Percentiles rank a stretch among this genome's conserved stretches.
These are phyloP conservation scores for Prunus armeniaca DNA, from an alignment of 306 rosid species.

Conservation along the genomic window DNA sequence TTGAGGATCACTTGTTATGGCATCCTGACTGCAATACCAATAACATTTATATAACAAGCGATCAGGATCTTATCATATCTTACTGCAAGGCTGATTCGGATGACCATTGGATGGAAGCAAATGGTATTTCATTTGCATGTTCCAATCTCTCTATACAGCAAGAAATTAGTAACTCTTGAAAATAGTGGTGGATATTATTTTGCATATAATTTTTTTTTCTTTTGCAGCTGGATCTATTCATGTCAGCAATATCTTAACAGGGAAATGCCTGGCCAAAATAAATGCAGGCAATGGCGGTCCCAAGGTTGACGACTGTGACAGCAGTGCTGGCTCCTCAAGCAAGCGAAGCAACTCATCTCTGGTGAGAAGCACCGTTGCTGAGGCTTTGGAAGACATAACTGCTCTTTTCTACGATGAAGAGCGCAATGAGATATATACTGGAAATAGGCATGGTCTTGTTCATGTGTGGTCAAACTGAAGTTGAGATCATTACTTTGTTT, in stretches of 20 bases:
- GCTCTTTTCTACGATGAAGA: constrained; percentile 82
- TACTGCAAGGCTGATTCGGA: constrained; percentile 82
- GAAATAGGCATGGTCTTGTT: constrained; percentile 69
- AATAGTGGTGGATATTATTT: neutral
- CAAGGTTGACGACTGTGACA: constrained; percentile 31
- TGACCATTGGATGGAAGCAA: constrained; percentile 67
- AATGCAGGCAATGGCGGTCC: constrained; percentile 40
- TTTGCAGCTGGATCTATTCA: constrained; percentile 72
- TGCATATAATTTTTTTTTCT: constrained; percentile 21
- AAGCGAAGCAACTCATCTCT: constrained; percentile 35
- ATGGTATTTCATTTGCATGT: constrained; percentile 37
- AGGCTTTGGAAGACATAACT: constrained; percentile 79
- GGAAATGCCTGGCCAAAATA: constrained; percentile 73
- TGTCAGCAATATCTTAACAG: constrained; percentile 76
- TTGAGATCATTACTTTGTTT: constrained; percentile 2
- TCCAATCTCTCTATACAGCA: neutral
- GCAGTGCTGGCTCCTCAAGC: constrained; percentile 37
- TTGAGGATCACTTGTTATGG: constrained; percentile 84
- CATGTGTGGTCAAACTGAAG: constrained; percentile 81
- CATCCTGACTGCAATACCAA: constrained; percentile 89
- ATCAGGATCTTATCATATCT: constrained; percentile 86
- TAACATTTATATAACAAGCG: constrained; percentile 78
- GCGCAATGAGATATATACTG: constrained; percentile 76
- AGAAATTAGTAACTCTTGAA: neutral
- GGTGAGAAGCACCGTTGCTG: constrained; percentile 56